Conservation (phyloP, 495 filamentous ascomycete species). For the Aspergillus incahuasiensis region DNA sequence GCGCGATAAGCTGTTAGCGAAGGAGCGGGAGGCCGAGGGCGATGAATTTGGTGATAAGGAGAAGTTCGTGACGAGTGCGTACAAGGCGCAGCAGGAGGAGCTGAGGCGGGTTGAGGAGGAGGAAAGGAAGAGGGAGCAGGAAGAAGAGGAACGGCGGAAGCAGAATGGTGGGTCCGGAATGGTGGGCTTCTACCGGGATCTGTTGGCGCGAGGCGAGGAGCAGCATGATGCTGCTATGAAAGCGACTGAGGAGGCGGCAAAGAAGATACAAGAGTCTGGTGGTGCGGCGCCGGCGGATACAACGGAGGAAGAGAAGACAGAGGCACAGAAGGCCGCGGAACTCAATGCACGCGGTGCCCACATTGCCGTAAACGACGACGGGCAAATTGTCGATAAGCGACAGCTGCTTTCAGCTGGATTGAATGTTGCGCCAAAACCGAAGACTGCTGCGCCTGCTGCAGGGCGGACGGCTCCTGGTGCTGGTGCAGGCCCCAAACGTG, state of each 20-base stretch:
- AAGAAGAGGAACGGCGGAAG: constrained; percentile 56
- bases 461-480: constrained; percentile 30
- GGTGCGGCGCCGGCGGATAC: constrained; percentile 24
- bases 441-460: constrained; percentile 26
- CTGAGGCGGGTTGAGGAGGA: constrained; percentile 73
- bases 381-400: constrained; percentile 89
- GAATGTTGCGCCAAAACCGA: constrained; percentile 68
- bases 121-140: constrained; percentile 65
- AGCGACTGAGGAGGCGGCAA: constrained; percentile 61
- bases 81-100: constrained; percentile 89
- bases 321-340: constrained; percentile 67
- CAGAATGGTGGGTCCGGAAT: constrained; percentile 67
- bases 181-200: constrained; percentile 78
- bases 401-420: constrained; percentile 84
- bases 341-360: constrained; percentile 64
- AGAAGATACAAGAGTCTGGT: constrained; percentile 42
- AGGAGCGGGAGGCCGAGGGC: constrained; percentile 87
- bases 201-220: constrained; percentile 73
- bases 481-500: constrained; percentile 28
- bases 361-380: constrained; percentile 84
- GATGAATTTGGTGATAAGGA: constrained; percentile 95
- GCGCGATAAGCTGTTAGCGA: constrained; percentile 78
- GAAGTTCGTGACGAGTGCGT: constrained; percentile 93
- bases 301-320: constrained; percentile 53
- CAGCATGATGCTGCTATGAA: constrained; percentile 66